Base-by-base conservation (phyloP, 768 basidiomycete genomes). In the Suillus clintonianus region DNA sequence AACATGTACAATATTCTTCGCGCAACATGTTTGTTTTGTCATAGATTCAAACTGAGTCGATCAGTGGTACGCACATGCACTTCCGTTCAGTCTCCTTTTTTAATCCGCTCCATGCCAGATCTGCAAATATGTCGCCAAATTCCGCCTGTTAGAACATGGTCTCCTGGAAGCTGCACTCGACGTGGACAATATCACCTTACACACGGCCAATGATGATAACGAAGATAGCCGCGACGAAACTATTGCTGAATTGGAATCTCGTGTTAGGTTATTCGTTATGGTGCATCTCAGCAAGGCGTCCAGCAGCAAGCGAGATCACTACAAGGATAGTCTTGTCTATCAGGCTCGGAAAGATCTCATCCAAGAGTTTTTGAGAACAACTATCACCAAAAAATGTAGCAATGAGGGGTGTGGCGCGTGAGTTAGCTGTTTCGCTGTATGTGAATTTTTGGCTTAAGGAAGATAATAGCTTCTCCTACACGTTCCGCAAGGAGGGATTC, bases 21-120 rank as follows among this genome's bases (percentile, higher is more conserved):
- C 62, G 90, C 90, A 42, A 88, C 88, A 15, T 99, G 97, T 80
- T 78, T 97, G 75, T 99, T 92, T 78, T 99, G 97, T 77, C 97
- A 99, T 76, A 84, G 82, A 67, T 97, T 98, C 78, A 95, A 95
- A 79, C 77, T 90, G 71, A 84, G 84, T 67, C 84, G 89, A 72
- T 82, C 86, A n/a, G 81, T 85, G 78, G 94, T 95, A 72, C 63
- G 85, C 68, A 50, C 14, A 8, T 53, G 37, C 41, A 59, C 54
- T 59, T 54, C 22, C 61, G 75, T 74, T 41, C 50, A 24, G 61
- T 30, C 37, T 32, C 27, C 11, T 62, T 59, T 51, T 32, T 43
- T 53, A 59, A 14, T 32, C 14, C 34, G 60, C 61, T 60, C 57
- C 39, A 47, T 39, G 61, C 6, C 74, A 97, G 94, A 76, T 93